These are phyloP conservation scores for Diaporthe eres DNA, from an alignment of 2,329 filamentous ascomycete genomes.

Conservation along the genomic window DNA sequence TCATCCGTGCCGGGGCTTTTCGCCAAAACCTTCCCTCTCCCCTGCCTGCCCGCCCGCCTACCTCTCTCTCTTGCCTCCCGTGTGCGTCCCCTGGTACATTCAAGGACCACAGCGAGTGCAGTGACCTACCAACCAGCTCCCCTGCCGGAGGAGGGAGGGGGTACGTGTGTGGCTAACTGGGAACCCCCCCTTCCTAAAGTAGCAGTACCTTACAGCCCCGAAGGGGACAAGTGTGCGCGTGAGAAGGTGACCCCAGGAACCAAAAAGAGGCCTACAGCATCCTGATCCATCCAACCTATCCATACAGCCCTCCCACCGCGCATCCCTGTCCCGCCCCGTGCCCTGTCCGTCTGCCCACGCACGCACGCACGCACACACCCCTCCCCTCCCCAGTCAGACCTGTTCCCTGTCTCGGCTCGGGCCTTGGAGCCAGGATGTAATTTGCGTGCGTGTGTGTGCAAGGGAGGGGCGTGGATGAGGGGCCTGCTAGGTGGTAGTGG, in stretches of 20 bases:
- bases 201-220: conserved; percentile 53
- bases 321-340: conserved; percentile 35
- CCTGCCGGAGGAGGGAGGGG: not conserved
- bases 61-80: no score
- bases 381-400: conserved; percentile 24
- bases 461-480: not conserved
- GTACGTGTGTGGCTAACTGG: not conserved
- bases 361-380: conserved; percentile 1
- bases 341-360: not conserved
- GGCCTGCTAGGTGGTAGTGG: conserved; percentile 6
- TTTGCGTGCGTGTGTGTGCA: not conserved
- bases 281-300: conserved; percentile 3
- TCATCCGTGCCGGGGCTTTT: not conserved
- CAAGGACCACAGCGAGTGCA: not conserved
- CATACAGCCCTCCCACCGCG: not conserved
- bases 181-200: conserved; percentile 49
- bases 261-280: not conserved
- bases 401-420: conserved; percentile 38
- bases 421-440: conserved; percentile 26
- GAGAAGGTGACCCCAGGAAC: conserved; percentile 26
- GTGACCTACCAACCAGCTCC: not conserved
- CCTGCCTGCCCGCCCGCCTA: not conserved
- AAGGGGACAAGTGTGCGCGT: conserved; percentile 51
- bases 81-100: not conserved
- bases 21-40: conserved; percentile 10